Evolutionary conservation across 306 rosid species (phyloP).

Genomic region (Fragaria ananassa): DNA sequence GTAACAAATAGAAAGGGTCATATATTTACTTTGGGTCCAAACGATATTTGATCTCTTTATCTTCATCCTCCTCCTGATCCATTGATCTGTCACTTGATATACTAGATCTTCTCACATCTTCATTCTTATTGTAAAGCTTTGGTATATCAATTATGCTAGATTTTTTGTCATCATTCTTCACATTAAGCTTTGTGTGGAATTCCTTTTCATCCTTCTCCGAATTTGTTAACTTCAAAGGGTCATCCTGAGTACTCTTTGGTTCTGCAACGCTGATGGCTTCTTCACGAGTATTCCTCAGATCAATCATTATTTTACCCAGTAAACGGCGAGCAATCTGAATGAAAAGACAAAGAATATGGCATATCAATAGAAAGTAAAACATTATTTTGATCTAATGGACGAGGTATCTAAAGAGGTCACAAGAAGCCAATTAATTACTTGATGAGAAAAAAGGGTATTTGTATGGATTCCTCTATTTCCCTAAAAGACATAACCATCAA

Average conservation of each 20-base stretch:
- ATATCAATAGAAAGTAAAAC: slow-evolving; percentile 7
- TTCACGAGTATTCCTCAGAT: slow-evolving; percentile 90
- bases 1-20: slow-evolving; percentile 3
- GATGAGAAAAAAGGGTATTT: slow-evolving; percentile 18
- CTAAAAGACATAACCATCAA: slow-evolving; percentile 8
- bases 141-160: slow-evolving; percentile 37
- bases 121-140: slow-evolving; percentile 46
- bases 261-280: slow-evolving; percentile 93
- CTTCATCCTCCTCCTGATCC: slow-evolving; percentile 95
- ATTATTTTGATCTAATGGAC: background rate
- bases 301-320: slow-evolving; percentile 90
- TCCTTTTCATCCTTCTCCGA: slow-evolving; percentile 61
- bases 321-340: slow-evolving; percentile 91
- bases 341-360: slow-evolving; percentile 14
- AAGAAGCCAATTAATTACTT: slow-evolving; percentile 21
- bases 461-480: background rate
- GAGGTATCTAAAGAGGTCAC: background rate
- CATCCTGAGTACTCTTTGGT: slow-evolving; percentile 64
- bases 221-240: slow-evolving; percentile 26
- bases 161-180: slow-evolving; percentile 67
- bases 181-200: slow-evolving; percentile 38
- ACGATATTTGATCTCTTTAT: slow-evolving; percentile 92
- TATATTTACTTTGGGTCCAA: slow-evolving; percentile 81
- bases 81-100: slow-evolving; percentile 47
- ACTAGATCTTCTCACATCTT: slow-evolving; percentile 54